Base-by-base conservation (phyloP, 768 basidiomycete species). In the Leccinum pellstonianum region DNA sequence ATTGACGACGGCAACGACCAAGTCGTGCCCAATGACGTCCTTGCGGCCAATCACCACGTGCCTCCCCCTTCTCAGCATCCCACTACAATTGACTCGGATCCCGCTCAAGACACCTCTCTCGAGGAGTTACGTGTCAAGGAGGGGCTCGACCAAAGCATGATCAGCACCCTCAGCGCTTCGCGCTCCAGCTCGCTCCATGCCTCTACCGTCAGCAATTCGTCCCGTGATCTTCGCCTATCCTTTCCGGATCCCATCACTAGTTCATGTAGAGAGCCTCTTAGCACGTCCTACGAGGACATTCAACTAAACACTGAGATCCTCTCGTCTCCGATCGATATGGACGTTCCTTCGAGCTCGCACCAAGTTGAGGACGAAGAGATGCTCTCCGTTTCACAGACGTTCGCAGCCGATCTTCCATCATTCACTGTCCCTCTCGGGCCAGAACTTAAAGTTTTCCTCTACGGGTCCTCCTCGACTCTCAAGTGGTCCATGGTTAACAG, bases 161-260 rank as follows among this genome's bases (percentile, higher is more conserved):
- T 89, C 68, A 87, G 90, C 73, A 92, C 90, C 15, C 80, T 92
- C 62, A 87, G 83, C 75, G 80, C 84, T 52, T 91, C 90, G 57
- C 86, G 88, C 64, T 83, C 88, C 17, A 85, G 83, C 67, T 84
- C 83, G 37, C 70, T 83, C 57, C 79, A 81, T 63, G 72, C 77
- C 21, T 79, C 83, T 53, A 82, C 84, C 59, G 72, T 81, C 57
- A 86, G 86, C 59, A 80, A 68, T 56, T 84, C 86, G n/a, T 75
- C 85, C 53, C 86, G 86, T 72, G 88, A 91, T 76, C 81, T 92
- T 62, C 83, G 87, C 65, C 73, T 92, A 59, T 91, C 90, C 35
- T 93, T 93, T 76, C 90, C 90, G 41, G 90, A 93, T 75, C 90
- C 90, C 60, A 80, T 92, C 68, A 86, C 84, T 57, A 88, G 86